Evolutionary conservation across 2,329 filamentous ascomycete species (phyloP).

Genomic region (Tolypocladium ophioglossoides): DNA sequence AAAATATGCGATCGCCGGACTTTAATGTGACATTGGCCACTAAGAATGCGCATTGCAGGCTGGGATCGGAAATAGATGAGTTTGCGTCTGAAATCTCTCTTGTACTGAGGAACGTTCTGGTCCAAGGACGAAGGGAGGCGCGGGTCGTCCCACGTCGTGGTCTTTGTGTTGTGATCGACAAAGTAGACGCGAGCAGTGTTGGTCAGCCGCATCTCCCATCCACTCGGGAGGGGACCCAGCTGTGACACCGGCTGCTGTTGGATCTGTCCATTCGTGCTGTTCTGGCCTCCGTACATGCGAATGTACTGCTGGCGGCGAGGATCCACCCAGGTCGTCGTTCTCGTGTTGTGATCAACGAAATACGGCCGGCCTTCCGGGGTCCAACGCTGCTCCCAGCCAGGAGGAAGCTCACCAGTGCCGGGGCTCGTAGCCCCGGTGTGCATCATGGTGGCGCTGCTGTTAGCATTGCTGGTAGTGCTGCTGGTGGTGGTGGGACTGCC

Average conservation of each 20-base stretch:
- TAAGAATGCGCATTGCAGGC: conserved; percentile 87
- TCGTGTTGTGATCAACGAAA: conserved; percentile 97
- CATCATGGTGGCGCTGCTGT: conserved; percentile 67
- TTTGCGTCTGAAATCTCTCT: conserved; percentile 96
- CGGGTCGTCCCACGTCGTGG: conserved; percentile 97
- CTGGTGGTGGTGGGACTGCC: conserved; percentile 9
- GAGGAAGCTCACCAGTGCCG: conserved; percentile 86
- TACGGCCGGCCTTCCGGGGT: conserved; percentile 92
- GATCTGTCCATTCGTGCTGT: conserved; percentile 74
- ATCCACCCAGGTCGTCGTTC: conserved; percentile 97
- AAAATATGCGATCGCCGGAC: conserved; percentile 95
- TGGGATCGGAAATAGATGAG: conserved; percentile 99
- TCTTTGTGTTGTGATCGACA: conserved; percentile 99
- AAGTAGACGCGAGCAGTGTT: conserved; percentile 98
- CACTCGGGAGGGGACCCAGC: conserved; percentile 85
- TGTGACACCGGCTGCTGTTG: conserved; percentile 98
- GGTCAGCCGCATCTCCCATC: conserved; percentile 98
- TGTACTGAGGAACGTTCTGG: conserved; percentile 98
- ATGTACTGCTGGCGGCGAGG: conserved; percentile 96
- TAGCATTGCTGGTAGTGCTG: conserved; percentile 21
- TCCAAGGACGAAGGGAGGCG: conserved; percentile 90
- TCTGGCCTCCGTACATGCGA: conserved; percentile 87
- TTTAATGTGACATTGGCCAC: conserved; percentile 97
- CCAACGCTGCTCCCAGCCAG: conserved; percentile 92
- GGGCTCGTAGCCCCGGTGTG: conserved; percentile 87